phyloP scores from a whole-genome alignment of 1,284 basidiomycete species.

The Ustilago shanxiensis region DNA sequence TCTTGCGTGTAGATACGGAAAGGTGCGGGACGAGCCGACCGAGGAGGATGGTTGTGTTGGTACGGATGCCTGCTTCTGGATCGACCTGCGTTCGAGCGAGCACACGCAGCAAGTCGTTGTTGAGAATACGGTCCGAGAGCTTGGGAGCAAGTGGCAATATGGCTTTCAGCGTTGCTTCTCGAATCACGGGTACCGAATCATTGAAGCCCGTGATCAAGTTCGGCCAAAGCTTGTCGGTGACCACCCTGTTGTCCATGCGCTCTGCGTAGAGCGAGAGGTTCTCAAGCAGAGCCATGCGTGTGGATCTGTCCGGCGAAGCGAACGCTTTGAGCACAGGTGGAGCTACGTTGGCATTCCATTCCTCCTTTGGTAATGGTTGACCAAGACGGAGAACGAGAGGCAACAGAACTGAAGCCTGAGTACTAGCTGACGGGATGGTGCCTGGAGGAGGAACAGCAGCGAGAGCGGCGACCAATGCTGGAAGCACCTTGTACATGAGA shows the following conservation, averaged over 20 bases:
- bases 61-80: constrained; percentile 91
- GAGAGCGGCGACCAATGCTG: constrained; percentile 84
- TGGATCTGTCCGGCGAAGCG: constrained; percentile 79
- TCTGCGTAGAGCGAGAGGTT: constrained; percentile 86
- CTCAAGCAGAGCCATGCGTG: constrained; percentile 91
- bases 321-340: constrained; percentile 62
- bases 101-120: constrained; percentile 93
- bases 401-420: constrained; percentile 51
- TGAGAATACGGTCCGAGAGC: constrained; percentile 85
- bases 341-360: constrained; percentile 55
- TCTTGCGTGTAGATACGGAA: constrained; percentile 88
- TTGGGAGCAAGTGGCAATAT: constrained; percentile 87
- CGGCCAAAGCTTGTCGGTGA: constrained; percentile 91
- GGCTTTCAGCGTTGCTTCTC: constrained; percentile 92
- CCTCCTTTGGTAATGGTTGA: constrained; percentile 45
- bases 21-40: constrained; percentile 88
- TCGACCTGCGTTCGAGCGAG: constrained; percentile 94
- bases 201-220: constrained; percentile 94
- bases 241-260: constrained; percentile 85
- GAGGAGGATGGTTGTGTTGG: constrained; percentile 96
- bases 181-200: constrained; percentile 91
- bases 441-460: constrained; percentile 44
- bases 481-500: constrained; percentile 85
- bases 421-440: constrained; percentile 47
- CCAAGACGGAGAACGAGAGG: constrained; percentile 65